Evolutionary conservation across 73 alveolate genomes (phyloP), one percentile per base, ranked within the genome.

Genomic region (Tetrahymena borealis): DNA sequence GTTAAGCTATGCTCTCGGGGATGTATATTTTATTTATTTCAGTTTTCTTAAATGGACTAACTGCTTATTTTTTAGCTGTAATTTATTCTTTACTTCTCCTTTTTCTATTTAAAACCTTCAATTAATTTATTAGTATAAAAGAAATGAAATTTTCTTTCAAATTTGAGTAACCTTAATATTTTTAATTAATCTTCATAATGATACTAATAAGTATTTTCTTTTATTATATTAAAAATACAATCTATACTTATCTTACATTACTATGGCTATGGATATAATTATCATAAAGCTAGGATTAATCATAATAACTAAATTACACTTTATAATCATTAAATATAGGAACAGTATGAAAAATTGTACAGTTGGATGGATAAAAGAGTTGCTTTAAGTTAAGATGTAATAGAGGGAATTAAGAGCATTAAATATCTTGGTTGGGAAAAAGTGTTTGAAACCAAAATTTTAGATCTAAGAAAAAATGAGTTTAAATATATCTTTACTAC

Each of bases 351-450:
- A 32, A 78, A 85, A 90, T 60, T 92, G 35, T 85, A 79, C 11
- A 40, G 43, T 28, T 32, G 91, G 40, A 93, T 79, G 37, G 95
- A 93, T 93, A 85, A 37, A 33, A 93, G 95, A 90, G 41, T 93
- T 32, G 91, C 91, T 24, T 93, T 93, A 90, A 60, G 93, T 32
- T 36, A 91, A 20, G 95, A 93, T 93, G 93, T 93, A 7, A 93
- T 93, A 12, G 95, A 93, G 11, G 95, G 95, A 4, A 93, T 93
- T 77, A 93, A 93, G 79, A 36, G 91, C n/a, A 93, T 93, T 12
- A 93, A 93, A 38, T 93, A 78, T 39, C 32, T 93, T 5, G 90
- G 93, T 15, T 93, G 95, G 95, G 95, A 93, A 40, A 16, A 93
- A 32, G 79, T 92, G 11, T 93, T 93, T 38, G 78, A 93, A 39